Evolutionary conservation across 2,329 filamentous ascomycete genomes (phyloP).

Genomic region (Fusarium longipes): DNA sequence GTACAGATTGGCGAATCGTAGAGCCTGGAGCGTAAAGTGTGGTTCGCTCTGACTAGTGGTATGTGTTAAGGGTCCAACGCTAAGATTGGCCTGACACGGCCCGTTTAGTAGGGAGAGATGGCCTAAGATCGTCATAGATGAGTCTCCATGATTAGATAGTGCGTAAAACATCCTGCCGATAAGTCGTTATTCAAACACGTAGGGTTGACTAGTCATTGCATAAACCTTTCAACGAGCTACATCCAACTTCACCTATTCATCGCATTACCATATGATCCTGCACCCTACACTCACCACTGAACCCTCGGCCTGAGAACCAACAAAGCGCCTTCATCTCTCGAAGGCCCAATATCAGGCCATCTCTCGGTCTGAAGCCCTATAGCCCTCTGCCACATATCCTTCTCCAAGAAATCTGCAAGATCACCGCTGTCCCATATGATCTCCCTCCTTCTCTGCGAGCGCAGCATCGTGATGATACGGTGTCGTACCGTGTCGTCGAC

Average conservation of each 20-base stretch:
- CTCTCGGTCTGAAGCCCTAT: neutral
- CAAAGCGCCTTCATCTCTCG: neutral
- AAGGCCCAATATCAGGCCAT: conserved; percentile 20
- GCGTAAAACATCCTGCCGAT: neutral
- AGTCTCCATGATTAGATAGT: neutral
- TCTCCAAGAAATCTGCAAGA: conserved; percentile 8
- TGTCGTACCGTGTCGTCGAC: neutral
- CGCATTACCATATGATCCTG: accelerated
- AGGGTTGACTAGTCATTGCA: accelerated
- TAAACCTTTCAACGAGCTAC: accelerated
- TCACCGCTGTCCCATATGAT: conserved; percentile 7
- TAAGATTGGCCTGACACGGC: neutral
- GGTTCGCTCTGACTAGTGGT: too few species aligned
- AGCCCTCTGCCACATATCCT: neutral
- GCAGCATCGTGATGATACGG: neutral
- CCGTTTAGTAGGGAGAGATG: neutral
- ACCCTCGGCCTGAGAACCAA: conserved; percentile 1
- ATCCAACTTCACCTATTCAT: neutral
- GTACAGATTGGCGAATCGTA: neutral
- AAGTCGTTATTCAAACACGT: accelerated
- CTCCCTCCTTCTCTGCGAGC: conserved; percentile 2
- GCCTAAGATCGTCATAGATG: neutral
- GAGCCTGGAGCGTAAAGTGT: neutral
- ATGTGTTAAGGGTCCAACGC: neutral
- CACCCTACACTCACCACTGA: neutral